Conservation (phyloP, 176 grass and related monocot genomes). For the Triticum timopheevii region DNA sequence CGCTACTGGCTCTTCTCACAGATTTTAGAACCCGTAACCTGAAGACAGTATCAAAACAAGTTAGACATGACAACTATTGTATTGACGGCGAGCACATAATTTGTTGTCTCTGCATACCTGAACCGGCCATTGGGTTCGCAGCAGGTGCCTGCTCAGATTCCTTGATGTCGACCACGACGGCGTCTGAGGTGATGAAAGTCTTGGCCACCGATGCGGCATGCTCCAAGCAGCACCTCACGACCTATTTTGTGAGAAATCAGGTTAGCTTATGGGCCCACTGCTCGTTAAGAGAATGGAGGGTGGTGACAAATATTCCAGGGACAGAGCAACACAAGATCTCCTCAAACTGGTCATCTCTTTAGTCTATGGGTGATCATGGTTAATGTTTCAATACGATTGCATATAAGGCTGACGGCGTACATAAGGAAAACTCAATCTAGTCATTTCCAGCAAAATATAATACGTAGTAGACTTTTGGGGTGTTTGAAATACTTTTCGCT, state of each 20-base stretch:
- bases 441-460: neutral
- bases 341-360: neutral
- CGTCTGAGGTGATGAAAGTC: constrained; percentile 89
- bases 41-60: neutral
- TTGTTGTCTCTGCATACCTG: constrained; percentile 39
- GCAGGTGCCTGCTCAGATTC: constrained; percentile 56
- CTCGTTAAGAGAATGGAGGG: neutral
- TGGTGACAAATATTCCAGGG: neutral
- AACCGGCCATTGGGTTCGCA: constrained; percentile 73
- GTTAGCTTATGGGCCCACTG: neutral
- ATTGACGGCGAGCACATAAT: neutral
- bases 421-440: neutral
- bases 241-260: constrained; percentile 42
- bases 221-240: constrained; percentile 94
- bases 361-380: neutral
- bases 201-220: constrained; percentile 81
- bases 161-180: constrained; percentile 87
- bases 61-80: neutral
- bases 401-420: neutral
- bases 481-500: neutral
- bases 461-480: neutral
- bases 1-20: neutral
- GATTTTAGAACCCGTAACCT: constrained; percentile 64
- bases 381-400: neutral
- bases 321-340: too few species aligned